Evolutionary conservation across 2,329 filamentous ascomycete species (phyloP).

Genomic region (Neobulgaria alba): DNA sequence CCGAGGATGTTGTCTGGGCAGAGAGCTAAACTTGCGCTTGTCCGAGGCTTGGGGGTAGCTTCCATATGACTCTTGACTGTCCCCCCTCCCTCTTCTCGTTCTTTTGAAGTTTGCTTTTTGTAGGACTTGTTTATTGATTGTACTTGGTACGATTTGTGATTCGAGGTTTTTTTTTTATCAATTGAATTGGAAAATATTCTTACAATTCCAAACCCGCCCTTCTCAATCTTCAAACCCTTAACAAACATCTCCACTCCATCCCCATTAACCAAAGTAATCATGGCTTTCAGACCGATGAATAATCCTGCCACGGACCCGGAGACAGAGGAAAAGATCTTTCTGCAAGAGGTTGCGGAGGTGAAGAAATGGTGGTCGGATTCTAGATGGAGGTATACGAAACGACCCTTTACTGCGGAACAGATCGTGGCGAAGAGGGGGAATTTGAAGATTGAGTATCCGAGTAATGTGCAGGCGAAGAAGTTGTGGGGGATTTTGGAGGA

Average conservation of each 20-base stretch:
- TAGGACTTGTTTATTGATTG: too few species aligned
- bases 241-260: constrained; percentile 10
- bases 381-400: constrained; percentile 86
- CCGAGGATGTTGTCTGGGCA: too few species aligned
- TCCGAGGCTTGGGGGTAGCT: too few species aligned
- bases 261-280: constrained; percentile 22
- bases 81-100: too few species aligned
- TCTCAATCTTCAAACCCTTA: too few species aligned
- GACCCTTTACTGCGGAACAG: constrained; percentile 91
- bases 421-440: constrained; percentile 94
- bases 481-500: constrained; percentile 83
- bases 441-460: constrained; percentile 83
- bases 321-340: constrained; percentile 44
- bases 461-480: constrained; percentile 86
- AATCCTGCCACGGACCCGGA: constrained; percentile 47
- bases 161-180: too few species aligned
- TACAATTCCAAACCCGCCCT: too few species aligned
- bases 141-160: too few species aligned
- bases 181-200: too few species aligned
- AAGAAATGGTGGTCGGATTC: constrained; percentile 92
- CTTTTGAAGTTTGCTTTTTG: too few species aligned
- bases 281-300: constrained; percentile 55
- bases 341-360: constrained; percentile 76
- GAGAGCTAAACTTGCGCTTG: too few species aligned
- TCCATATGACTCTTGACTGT: too few species aligned